phyloP scores from a whole-genome alignment of 768 basidiomycete species.

The Russula earlei region DNA sequence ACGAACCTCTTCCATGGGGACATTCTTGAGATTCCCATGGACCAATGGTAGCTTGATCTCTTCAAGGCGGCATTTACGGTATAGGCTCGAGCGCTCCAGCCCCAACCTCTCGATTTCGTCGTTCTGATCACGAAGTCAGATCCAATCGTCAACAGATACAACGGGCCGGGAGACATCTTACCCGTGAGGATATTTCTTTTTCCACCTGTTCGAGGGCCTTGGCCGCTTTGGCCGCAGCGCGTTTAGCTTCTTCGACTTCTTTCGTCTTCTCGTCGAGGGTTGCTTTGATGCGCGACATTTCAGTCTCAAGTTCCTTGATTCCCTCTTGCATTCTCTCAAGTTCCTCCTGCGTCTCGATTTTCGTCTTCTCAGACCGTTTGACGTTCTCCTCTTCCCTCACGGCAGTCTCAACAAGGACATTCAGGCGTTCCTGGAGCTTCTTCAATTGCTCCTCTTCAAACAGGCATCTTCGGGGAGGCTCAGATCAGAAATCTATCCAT shows the following conservation, averaged over 20 bases:
- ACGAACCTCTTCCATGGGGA: slow-evolving; percentile 90
- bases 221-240: slow-evolving; percentile 54
- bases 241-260: slow-evolving; percentile 67
- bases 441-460: slow-evolving; percentile 77
- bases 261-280: slow-evolving; percentile 64
- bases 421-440: slow-evolving; percentile 52
- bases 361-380: slow-evolving; percentile 43
- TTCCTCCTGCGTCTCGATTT: slow-evolving; percentile 45
- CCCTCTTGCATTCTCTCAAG: slow-evolving; percentile 47
- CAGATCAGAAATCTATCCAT: not conserved
- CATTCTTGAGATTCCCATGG: slow-evolving; percentile 68
- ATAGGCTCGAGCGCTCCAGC: slow-evolving; percentile 76
- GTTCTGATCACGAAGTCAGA: slow-evolving; percentile 35
- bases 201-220: slow-evolving; percentile 77
- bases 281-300: slow-evolving; percentile 51
- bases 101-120: slow-evolving; percentile 88
- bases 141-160: not conserved
- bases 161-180: slow-evolving; percentile 21
- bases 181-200: slow-evolving; percentile 83
- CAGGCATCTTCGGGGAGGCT: slow-evolving; percentile 42
- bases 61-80: slow-evolving; percentile 88
- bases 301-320: slow-evolving; percentile 49
- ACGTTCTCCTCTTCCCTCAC: slow-evolving; percentile 46
- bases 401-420: slow-evolving; percentile 42
- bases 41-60: slow-evolving; percentile 77